These are phyloP conservation scores for Monosporascus ibericus DNA, from an alignment of 2,329 filamentous ascomycete genomes.

Conservation along the genomic window DNA sequence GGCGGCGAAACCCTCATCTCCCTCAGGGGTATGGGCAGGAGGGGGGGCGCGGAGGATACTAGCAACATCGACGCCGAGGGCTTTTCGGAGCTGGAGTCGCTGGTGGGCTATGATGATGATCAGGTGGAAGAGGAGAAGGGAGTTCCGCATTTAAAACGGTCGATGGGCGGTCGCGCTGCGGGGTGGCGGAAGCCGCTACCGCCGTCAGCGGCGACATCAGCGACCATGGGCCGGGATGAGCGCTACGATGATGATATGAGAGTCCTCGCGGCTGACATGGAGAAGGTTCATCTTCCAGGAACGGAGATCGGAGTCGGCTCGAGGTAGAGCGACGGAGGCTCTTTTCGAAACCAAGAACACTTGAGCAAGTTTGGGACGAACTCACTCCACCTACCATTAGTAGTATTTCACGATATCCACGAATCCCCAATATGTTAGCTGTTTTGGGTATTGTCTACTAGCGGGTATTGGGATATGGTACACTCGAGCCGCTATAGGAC, in stretches of 20 bases:
- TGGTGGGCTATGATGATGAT: constrained; percentile 19
- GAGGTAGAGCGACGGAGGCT: constrained; percentile 2
- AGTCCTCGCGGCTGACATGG: constrained; percentile 17
- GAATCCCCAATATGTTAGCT: too few relatives aligned
- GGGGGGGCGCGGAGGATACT: not conserved
- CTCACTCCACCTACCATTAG: too few relatives aligned
- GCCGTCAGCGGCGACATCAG: constrained; percentile 4
- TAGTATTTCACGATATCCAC: too few relatives aligned
- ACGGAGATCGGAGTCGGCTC: constrained; percentile 2
- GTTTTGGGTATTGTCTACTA: too few relatives aligned
- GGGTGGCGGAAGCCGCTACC: not conserved
- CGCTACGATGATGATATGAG: constrained; percentile 6
- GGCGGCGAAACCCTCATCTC: constrained; percentile 43
- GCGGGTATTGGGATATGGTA: too few relatives aligned
- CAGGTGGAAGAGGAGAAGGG: not conserved
- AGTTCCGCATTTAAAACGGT: not conserved
- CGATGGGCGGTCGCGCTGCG: not conserved
- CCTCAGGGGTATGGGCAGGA: constrained; percentile 13
- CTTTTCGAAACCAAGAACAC: too few relatives aligned
- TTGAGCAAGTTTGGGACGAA: too few relatives aligned
- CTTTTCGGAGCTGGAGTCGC: constrained; percentile 13
- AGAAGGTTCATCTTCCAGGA: constrained; percentile 18
- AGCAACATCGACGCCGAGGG: constrained; percentile 15
- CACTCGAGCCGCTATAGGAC: too few relatives aligned
- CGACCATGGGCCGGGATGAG: constrained; percentile 5